Evolutionary conservation across 106 monocot genomes (phyloP).

Genomic region (Allium sativum): DNA sequence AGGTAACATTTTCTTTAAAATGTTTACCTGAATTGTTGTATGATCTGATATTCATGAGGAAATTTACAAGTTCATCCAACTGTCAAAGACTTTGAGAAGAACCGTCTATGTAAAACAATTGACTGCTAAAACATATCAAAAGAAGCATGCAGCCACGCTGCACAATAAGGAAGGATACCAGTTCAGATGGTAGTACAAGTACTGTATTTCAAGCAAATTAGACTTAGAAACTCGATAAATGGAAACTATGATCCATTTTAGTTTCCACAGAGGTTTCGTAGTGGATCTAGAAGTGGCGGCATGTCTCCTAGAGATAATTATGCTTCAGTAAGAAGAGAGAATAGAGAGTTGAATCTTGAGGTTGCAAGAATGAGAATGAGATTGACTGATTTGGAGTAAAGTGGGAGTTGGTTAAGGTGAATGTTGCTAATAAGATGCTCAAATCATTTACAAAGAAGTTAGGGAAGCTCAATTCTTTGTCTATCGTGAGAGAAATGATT

Average conservation of each 20-base stretch:
- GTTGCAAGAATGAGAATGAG: conserved; percentile 91
- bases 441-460: conserved; percentile 47
- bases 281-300: conserved; percentile 42
- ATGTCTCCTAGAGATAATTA: conserved; percentile 63
- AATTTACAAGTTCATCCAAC: conserved; percentile 73
- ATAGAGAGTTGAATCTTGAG: conserved; percentile 80
- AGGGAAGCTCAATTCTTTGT: conserved; percentile 36
- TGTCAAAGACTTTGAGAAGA: conserved; percentile 74
- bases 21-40: too few species aligned
- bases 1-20: conserved; percentile 27
- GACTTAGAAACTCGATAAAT: conserved; percentile 67
- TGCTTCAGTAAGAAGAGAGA: conserved; percentile 70
- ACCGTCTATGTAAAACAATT: conserved; percentile 83
- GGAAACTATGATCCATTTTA: conserved; percentile 53
- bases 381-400: conserved; percentile 80
- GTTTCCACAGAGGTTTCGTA: conserved; percentile 44
- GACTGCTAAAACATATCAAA: conserved; percentile 78
- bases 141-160: conserved; percentile 90
- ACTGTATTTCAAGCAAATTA: conserved; percentile 83
- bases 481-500: conserved; percentile 17
- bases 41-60: too few species aligned
- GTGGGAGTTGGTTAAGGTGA: conserved; percentile 48
- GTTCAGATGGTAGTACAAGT: conserved; percentile 94
- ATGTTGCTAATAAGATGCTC: conserved; percentile 53
- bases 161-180: conserved; percentile 78